Evolutionary conservation across 2,329 filamentous ascomycete species (phyloP), one percentile per base, ranked within the genome.

Genomic region (Thermothelomyces thermophilus): DNA sequence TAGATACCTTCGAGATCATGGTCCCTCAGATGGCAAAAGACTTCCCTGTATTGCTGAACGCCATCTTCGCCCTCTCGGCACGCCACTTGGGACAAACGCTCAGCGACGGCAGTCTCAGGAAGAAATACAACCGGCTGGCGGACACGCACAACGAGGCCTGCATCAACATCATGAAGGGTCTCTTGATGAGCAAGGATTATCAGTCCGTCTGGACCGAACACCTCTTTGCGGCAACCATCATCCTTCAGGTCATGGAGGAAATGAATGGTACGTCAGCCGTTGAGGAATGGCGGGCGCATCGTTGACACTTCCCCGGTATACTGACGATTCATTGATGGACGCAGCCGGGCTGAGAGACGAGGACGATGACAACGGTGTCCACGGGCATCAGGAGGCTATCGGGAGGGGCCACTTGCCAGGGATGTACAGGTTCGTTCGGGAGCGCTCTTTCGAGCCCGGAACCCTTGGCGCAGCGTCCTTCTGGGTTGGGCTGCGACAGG

Each of bases 401-500:
- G 67, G 66, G 26, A 73, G 79, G 45, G 70, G 73, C 50, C 71
- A 74, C 48, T 62, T 73, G 1, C 63, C 71, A 0, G 72, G 70
- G 1, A 73, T 75, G 39, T 69, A 74, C 40, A 65, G 65, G 0
- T 73, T 73, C 28, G 71, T 73, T 50, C 67, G 70, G 13, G 61
- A 66, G 42, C 62, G 63, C 35, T 60, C 69, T 59, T 58, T 73
- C 64, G 66, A 58, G 41, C 73, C 59, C 39, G 67, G 63, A 41
- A 60, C 68, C 39, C 60, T 77, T 3, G 71, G 73, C 33, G 75
- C 77, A 3, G 76, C 77, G 0, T 74, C 75, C 1, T 82, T 78
- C 65, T 82, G 65, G 73, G 71, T 80, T 20, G 77, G 76, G 0
- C 65, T 82, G 11, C 69, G 79, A 9, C 78, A 82, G 58, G 78